A percentile compares a stretch with the other conserved stretches of the same genome.
Conservation (phyloP, 176 grass and related monocot genomes). For the Canna indica region DNA sequence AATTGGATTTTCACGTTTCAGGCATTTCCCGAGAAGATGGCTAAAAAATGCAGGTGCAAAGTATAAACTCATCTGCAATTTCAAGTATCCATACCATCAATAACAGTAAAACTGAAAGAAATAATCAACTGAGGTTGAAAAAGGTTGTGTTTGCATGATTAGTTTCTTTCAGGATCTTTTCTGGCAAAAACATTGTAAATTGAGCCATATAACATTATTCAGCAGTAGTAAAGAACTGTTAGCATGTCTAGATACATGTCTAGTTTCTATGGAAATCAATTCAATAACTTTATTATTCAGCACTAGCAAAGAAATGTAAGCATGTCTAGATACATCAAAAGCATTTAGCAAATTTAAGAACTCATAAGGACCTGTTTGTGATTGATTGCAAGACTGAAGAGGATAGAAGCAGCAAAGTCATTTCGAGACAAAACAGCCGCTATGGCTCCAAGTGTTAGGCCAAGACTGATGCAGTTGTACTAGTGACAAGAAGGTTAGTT, state of each 20-base stretch:
- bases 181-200: background rate
- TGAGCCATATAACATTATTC: too few species aligned
- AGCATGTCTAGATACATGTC: too few species aligned
- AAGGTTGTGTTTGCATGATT: background rate
- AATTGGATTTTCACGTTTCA: slow-evolving; percentile 54
- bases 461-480: slow-evolving; percentile 96
- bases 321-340: background rate
- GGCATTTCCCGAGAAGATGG: slow-evolving; percentile 80
- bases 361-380: slow-evolving; percentile 69
- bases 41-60: slow-evolving; percentile 89
- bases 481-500: slow-evolving; percentile 10
- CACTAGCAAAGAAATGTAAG: too few species aligned
- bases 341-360: background rate
- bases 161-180: background rate
- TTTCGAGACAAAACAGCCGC: slow-evolving; percentile 46
- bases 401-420: slow-evolving; percentile 52
- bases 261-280: too few species aligned
- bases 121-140: background rate
- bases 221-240: too few species aligned
- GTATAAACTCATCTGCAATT: slow-evolving; percentile 86
- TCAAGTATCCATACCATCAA: slow-evolving; percentile 15
- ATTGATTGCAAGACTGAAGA: slow-evolving; percentile 83
- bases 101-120: background rate
- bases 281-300: too few species aligned
- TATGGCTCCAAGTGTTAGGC: slow-evolving; percentile 58